Percentiles rank a stretch among this genome's conserved stretches.
These are phyloP conservation scores for Picochlorum sp. DNA, from an alignment of 139 green algal genomes.

Conservation along the genomic window DNA sequence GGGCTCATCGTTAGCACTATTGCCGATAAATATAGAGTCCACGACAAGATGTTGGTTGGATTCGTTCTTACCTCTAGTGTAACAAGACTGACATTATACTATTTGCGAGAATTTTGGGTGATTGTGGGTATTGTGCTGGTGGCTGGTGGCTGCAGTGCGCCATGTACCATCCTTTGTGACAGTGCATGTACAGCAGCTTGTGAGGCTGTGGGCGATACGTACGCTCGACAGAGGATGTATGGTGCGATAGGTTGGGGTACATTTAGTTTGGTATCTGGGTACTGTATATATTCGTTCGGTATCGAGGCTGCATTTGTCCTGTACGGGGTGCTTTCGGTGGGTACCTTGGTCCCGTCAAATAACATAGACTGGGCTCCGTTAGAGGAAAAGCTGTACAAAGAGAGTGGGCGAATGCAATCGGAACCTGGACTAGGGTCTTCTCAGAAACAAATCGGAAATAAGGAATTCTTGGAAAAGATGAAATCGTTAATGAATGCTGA, in stretches of 20 bases:
- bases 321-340: slow-evolving; percentile 1
- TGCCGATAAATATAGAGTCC: slow-evolving; percentile 26
- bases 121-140: slow-evolving; percentile 16
- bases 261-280: slow-evolving; percentile 8
- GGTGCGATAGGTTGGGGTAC: slow-evolving; percentile 31
- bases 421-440: neutral
- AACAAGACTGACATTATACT: neutral
- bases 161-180: slow-evolving; percentile 34
- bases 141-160: slow-evolving; percentile 24
- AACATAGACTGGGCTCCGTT: slow-evolving; percentile 10
- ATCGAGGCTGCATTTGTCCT: slow-evolving; percentile 5
- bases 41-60: slow-evolving; percentile 24
- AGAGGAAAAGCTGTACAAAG: slow-evolving; percentile 16
- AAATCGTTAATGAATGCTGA: slow-evolving; percentile 7
- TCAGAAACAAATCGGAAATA: neutral
- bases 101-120: slow-evolving; percentile 2
- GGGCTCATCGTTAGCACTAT: slow-evolving; percentile 18
- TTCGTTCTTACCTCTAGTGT: slow-evolving; percentile 12
- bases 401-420: too few relatives aligned
- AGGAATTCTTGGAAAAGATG: slow-evolving; percentile 10
- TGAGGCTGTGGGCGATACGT: slow-evolving; percentile 1
- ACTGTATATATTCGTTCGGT: neutral
- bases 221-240: slow-evolving; percentile 19
- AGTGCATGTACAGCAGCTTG: slow-evolving; percentile 28
- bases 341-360: neutral